These are phyloP conservation scores for Funneliformis geosporum DNA, from an alignment of 192 early-diverging fungal species.

Conservation along the genomic window DNA sequence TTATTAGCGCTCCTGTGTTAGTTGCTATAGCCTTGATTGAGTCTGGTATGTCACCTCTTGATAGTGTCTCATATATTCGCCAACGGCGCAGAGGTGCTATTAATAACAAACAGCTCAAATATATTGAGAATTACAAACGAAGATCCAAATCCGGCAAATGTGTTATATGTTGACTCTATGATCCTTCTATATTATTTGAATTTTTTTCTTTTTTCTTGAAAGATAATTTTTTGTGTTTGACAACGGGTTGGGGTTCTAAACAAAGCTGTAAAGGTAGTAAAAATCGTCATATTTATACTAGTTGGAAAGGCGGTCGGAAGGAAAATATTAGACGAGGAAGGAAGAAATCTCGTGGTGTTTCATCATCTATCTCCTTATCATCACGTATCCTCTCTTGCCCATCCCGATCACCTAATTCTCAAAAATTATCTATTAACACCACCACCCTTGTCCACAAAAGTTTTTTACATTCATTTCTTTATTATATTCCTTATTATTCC, in stretches of 20 bases:
- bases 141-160: constrained; percentile 28
- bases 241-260: neutral
- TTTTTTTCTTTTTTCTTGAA: neutral
- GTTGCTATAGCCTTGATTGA: constrained; percentile 83
- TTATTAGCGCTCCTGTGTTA: constrained; percentile 79
- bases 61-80: constrained; percentile 74
- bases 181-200: neutral
- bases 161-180: constrained; percentile 6
- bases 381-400: neutral
- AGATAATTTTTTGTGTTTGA: neutral
- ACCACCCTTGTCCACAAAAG: neutral
- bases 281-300: neutral
- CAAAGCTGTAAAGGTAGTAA: neutral
- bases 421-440: neutral
- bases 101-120: constrained; percentile 76
- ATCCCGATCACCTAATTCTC: neutral
- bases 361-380: neutral
- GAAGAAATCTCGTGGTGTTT: neutral
- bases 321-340: neutral
- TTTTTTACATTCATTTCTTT: neutral
- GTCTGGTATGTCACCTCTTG: constrained; percentile 72
- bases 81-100: constrained; percentile 75
- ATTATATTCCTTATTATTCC: neutral
- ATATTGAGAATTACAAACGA: constrained; percentile 54
- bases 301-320: neutral